Percentiles rank a stretch among this genome's conserved stretches.
Evolutionary conservation across 169 alveolate genomes (phyloP).

Genomic region (Eimeria sp.): DNA sequence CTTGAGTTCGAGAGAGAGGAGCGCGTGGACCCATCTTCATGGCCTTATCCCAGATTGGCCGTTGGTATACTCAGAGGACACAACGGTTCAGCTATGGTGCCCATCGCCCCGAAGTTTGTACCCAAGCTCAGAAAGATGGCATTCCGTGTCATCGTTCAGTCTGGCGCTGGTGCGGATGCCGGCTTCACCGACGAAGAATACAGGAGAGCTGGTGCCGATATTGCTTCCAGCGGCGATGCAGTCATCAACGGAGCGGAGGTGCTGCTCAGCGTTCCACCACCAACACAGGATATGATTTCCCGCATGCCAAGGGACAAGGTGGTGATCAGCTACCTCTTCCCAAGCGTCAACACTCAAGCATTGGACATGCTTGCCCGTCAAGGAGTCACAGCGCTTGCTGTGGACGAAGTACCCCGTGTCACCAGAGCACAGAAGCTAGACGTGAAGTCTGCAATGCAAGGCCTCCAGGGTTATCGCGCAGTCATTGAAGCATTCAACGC

Average conservation of each 20-base stretch:
- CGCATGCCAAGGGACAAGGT: slow-evolving; percentile 88
- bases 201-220: slow-evolving; percentile 87
- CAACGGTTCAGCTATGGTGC: slow-evolving; percentile 84
- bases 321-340: slow-evolving; percentile 91
- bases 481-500: slow-evolving; percentile 96
- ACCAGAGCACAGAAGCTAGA: slow-evolving; percentile 97
- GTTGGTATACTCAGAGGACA: slow-evolving; percentile 74
- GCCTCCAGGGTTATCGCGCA: slow-evolving; percentile 95
- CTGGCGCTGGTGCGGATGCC: slow-evolving; percentile 92
- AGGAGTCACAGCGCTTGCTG: slow-evolving; percentile 89
- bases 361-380: slow-evolving; percentile 76
- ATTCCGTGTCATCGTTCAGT: slow-evolving; percentile 90
- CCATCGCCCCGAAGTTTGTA: slow-evolving; percentile 92
- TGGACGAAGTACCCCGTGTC: slow-evolving; percentile 94
- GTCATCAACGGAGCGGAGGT: slow-evolving; percentile 88
- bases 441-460: slow-evolving; percentile 85
- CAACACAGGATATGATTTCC: slow-evolving; percentile 86
- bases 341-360: slow-evolving; percentile 85
- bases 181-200: slow-evolving; percentile 89
- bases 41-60: slow-evolving; percentile 68
- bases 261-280: slow-evolving; percentile 90
- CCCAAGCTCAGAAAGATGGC: slow-evolving; percentile 90
- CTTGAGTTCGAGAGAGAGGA: slow-evolving; percentile 70
- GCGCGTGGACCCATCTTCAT: slow-evolving; percentile 54
- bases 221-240: slow-evolving; percentile 83